Conservation (phyloP, 495 filamentous ascomycete genomes). For the Aspergillus saccharolyticus region DNA sequence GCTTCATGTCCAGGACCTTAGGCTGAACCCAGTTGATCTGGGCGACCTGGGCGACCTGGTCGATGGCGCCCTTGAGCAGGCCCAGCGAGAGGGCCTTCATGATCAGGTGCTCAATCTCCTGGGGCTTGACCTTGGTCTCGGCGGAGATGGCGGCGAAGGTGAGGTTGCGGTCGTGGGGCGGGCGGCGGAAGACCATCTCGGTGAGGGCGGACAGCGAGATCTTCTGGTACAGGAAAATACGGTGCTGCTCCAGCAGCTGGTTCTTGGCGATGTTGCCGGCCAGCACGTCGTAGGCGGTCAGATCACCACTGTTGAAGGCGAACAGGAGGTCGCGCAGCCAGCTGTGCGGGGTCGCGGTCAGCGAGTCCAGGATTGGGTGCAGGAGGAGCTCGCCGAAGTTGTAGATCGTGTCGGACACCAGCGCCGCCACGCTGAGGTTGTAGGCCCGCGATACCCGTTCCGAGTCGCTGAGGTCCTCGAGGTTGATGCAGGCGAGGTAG, state of each 20-base stretch:
- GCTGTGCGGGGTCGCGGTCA: conserved; percentile 57
- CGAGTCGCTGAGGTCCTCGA: conserved; percentile 60
- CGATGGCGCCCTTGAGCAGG: conserved; percentile 84
- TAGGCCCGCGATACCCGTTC: conserved; percentile 82
- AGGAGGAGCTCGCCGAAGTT: conserved; percentile 99
- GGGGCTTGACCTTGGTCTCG: conserved; percentile 85
- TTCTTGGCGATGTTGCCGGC: conserved; percentile 71
- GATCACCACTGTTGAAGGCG: conserved; percentile 94
- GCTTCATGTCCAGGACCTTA: conserved; percentile 90
- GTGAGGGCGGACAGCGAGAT: conserved; percentile 94
- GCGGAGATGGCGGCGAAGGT: conserved; percentile 78
- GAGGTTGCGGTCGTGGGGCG: conserved; percentile 92
- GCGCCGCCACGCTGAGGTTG: conserved; percentile 85
- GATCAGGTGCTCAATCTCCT: conserved; percentile 94
- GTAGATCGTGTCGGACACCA: conserved; percentile 92
- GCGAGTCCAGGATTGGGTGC: conserved; percentile 88
- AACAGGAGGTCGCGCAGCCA: conserved; percentile 95
- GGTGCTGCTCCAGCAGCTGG: conserved; percentile 71
- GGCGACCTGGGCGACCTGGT: conserved; percentile 91
- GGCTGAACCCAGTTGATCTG: conserved; percentile 99
- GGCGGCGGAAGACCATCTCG: conserved; percentile 91
- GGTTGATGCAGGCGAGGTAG: conserved; percentile 94
- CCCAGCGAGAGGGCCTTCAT: conserved; percentile 98
- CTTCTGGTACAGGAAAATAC: conserved; percentile 87
- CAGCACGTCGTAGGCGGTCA: conserved; percentile 78